A percentile compares a stretch with the other conserved stretches of the same genome.
Evolutionary conservation across 1,139 yeast species (phyloP).

Genomic region (Tardiomyces depauwii): DNA sequence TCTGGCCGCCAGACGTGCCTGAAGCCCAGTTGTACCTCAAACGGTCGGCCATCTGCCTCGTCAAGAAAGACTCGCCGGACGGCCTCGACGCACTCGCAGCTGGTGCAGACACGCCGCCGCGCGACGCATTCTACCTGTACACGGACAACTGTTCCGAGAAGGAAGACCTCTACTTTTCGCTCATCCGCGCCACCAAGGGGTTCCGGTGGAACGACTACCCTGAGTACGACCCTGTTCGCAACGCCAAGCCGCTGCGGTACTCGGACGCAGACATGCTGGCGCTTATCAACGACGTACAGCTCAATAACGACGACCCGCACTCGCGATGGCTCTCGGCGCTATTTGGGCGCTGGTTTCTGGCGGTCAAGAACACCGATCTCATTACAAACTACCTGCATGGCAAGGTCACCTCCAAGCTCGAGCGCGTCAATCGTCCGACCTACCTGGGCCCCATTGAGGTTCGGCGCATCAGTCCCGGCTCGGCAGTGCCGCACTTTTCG

Average conservation of each 20-base stretch:
- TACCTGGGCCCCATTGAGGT: slow-evolving; percentile 76
- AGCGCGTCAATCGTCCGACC: slow-evolving; percentile 76
- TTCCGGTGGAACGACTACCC: too few species aligned
- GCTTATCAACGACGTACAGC: slow-evolving; percentile 63
- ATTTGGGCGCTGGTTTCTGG: slow-evolving; percentile 68
- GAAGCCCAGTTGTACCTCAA: slow-evolving; percentile 77
- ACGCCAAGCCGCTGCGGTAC: slow-evolving; percentile 67
- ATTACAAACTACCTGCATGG: slow-evolving; percentile 46
- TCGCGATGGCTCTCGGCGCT: slow-evolving; percentile 88
- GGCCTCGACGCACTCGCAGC: slow-evolving; percentile 9
- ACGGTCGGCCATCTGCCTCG: slow-evolving; percentile 63
- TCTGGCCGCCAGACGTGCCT: slow-evolving; percentile 74
- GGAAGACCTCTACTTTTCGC: slow-evolving; percentile 86
- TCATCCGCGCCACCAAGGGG: slow-evolving; percentile 60
- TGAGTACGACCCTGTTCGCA: slow-evolving; percentile 32
- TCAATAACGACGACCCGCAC: slow-evolving; percentile 72
- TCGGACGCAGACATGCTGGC: slow-evolving; percentile 60
- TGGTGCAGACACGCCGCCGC: slow-evolving; percentile 29
- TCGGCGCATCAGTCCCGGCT: slow-evolving; percentile 62
- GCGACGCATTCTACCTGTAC: slow-evolving; percentile 58
- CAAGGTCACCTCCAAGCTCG: slow-evolving; percentile 58
- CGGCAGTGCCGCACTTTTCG: slow-evolving; percentile 68
- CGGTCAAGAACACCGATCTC: slow-evolving; percentile 59
- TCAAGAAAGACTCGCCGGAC: slow-evolving; percentile 3
- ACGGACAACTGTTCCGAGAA: slow-evolving; percentile 69